A percentile compares a stretch with the other conserved stretches of the same genome.
Evolutionary conservation across 2,329 filamentous ascomycete species (phyloP).

Genomic region (Akanthomyces dipterigenus): DNA sequence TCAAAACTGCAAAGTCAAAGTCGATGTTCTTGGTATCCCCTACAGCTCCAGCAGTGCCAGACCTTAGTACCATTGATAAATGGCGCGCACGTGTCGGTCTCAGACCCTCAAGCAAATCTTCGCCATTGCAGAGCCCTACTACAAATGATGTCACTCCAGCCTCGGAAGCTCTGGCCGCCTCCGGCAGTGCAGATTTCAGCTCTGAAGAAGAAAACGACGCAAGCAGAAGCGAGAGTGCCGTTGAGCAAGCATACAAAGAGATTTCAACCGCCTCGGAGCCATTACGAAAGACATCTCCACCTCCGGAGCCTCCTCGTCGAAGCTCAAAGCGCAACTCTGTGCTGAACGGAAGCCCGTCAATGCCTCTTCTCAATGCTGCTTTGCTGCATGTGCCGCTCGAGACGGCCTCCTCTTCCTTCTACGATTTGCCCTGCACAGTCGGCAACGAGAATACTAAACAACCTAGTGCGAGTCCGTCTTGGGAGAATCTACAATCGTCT

Average conservation of each 20-base stretch:
- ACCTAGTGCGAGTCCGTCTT: conserved; percentile 13
- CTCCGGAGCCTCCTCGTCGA: conserved; percentile 23
- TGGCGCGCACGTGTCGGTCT: conserved; percentile 25
- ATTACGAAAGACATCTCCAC: conserved; percentile 11
- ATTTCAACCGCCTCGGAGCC: neutral
- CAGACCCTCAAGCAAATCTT: conserved; percentile 13
- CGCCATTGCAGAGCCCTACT: neutral
- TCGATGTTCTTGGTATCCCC: conserved; percentile 23
- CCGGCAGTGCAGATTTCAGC: no score
- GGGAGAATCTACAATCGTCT: conserved; percentile 17
- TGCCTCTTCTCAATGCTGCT: neutral
- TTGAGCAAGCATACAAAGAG: neutral
- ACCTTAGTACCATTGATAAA: conserved; percentile 26
- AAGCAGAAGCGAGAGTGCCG: neutral
- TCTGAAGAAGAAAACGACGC: neutral
- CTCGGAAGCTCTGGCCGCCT: neutral
- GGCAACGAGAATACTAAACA: neutral
- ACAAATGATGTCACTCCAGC: neutral
- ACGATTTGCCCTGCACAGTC: neutral
- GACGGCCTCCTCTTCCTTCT: neutral
- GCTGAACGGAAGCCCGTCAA: conserved; percentile 11
- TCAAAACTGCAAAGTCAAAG: conserved; percentile 21
- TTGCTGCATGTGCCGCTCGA: neutral
- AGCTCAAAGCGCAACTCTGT: conserved; percentile 21
- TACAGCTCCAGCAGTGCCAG: conserved; percentile 23